phyloP scores from a whole-genome alignment of 495 filamentous ascomycete genomes.

The Hyaloscypha finlandica region DNA sequence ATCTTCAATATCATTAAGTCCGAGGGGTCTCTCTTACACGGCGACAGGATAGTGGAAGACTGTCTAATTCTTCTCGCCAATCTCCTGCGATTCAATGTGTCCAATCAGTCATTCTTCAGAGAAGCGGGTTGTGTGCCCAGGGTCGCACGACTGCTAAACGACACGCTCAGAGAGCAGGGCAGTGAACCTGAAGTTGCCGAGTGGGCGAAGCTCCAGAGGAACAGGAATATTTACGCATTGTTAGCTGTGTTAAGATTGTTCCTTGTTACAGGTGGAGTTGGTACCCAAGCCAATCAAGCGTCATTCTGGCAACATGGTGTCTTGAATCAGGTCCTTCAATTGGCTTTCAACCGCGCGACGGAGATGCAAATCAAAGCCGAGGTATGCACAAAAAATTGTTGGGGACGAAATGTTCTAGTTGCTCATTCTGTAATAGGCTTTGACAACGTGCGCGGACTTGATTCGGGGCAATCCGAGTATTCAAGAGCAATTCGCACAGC shows the following conservation, averaged over 20 bases:
- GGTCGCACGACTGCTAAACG: slow-evolving; percentile 67
- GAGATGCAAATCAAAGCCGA: slow-evolving; percentile 79
- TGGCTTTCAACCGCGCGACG: slow-evolving; percentile 77
- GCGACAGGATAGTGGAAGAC: slow-evolving; percentile 90
- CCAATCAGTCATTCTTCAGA: slow-evolving; percentile 92
- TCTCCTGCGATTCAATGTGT: slow-evolving; percentile 81
- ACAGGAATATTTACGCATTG: slow-evolving; percentile 91
- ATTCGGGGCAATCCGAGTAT: slow-evolving; percentile 78
- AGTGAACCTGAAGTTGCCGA: slow-evolving; percentile 63
- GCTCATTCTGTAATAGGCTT: slow-evolving; percentile 53
- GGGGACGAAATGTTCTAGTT: not conserved
- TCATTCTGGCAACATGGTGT: slow-evolving; percentile 83
- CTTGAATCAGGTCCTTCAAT: slow-evolving; percentile 76
- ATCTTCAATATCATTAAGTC: slow-evolving; percentile 78
- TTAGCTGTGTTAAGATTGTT: slow-evolving; percentile 85
- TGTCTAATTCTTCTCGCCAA: slow-evolving; percentile 93
- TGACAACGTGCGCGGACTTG: slow-evolving; percentile 83
- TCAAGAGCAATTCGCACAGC: slow-evolving; percentile 86
- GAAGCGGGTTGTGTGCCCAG: slow-evolving; percentile 84
- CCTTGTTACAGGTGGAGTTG: slow-evolving; percentile 73
- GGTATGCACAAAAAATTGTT: slow-evolving; percentile 45
- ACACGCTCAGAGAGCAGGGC: slow-evolving; percentile 58
- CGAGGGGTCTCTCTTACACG: slow-evolving; percentile 81
- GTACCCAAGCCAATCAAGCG: slow-evolving; percentile 80
- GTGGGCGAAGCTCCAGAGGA: slow-evolving; percentile 75